phyloP scores from a whole-genome alignment of 768 basidiomycete species.

The Psilocybe subaeruginosa region DNA sequence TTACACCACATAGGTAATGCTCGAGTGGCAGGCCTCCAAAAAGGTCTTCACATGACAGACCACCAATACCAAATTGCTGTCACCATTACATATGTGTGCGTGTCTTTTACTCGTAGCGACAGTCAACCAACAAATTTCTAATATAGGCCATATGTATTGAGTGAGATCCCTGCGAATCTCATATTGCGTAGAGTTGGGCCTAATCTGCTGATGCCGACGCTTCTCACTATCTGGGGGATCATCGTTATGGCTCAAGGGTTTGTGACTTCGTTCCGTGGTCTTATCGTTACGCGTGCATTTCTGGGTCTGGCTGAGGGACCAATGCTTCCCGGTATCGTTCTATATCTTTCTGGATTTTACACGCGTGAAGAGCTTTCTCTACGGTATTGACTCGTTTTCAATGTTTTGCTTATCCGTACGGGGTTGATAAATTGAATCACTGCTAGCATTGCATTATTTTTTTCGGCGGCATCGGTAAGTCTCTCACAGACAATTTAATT shows the following conservation, averaged over 20 bases:
- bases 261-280: constrained; percentile 44
- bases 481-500: background rate
- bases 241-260: constrained; percentile 50
- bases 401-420: background rate
- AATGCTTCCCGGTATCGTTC: constrained; percentile 36
- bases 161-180: constrained; percentile 53
- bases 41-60: constrained; percentile 40
- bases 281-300: constrained; percentile 52
- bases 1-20: constrained; percentile 39
- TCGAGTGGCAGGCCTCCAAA: constrained; percentile 50
- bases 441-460: constrained; percentile 40
- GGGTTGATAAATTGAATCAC: background rate
- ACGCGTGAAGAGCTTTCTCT: constrained; percentile 26
- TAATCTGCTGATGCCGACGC: constrained; percentile 46
- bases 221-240: constrained; percentile 54
- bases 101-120: background rate
- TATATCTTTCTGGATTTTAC: constrained; percentile 42
- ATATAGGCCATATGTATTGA: constrained; percentile 41
- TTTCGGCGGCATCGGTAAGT: constrained; percentile 36
- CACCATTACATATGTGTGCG: constrained; percentile 33
- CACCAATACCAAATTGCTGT: constrained; percentile 38
- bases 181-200: constrained; percentile 47
- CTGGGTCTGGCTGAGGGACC: constrained; percentile 55
- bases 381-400: constrained; percentile 21
- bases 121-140: too few relatives aligned